Evolutionary conservation across 306 rosid genomes (phyloP).

Genomic region (Prunus mume): DNA sequence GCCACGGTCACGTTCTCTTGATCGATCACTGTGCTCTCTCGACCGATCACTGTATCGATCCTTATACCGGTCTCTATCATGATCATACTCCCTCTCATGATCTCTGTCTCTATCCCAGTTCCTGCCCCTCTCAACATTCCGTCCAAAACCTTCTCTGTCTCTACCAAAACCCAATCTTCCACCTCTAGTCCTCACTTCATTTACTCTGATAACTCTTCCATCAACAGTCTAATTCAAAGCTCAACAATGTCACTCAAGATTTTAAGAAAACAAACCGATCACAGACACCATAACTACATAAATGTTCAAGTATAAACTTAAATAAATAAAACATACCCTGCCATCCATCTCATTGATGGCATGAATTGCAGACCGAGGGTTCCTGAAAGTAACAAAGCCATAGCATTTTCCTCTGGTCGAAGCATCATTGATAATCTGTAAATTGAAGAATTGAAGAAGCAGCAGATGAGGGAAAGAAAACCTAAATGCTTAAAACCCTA

Average conservation of each 20-base stretch:
- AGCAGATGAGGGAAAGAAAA: background rate
- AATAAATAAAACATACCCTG: conserved; percentile 48
- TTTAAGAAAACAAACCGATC: conserved; percentile 19
- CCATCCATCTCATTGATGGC: conserved; percentile 94
- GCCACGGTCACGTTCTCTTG: conserved; percentile 45
- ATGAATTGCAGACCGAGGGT: conserved; percentile 80
- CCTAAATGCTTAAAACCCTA: conserved; percentile 15
- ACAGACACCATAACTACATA: background rate
- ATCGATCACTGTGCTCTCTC: conserved; percentile 31
- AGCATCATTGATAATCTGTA: conserved; percentile 82
- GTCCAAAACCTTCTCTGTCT: conserved; percentile 55
- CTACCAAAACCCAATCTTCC: conserved; percentile 66
- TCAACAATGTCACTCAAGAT: conserved; percentile 22
- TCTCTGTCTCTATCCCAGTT: conserved; percentile 58
- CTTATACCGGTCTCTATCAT: conserved; percentile 48
- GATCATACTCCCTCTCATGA: conserved; percentile 49
- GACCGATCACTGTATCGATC: conserved; percentile 45
- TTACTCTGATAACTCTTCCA: conserved; percentile 82
- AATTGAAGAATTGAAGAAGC: background rate
- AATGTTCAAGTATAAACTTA: background rate
- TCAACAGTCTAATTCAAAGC: conserved; percentile 62
- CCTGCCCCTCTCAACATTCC: conserved; percentile 50
- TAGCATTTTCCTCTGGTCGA: conserved; percentile 82
- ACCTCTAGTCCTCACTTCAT: conserved; percentile 66
- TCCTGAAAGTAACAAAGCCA: conserved; percentile 83